These are phyloP conservation scores for Didymella arachidicola DNA, from an alignment of 2,329 filamentous ascomycete genomes.

Conservation along the genomic window DNA sequence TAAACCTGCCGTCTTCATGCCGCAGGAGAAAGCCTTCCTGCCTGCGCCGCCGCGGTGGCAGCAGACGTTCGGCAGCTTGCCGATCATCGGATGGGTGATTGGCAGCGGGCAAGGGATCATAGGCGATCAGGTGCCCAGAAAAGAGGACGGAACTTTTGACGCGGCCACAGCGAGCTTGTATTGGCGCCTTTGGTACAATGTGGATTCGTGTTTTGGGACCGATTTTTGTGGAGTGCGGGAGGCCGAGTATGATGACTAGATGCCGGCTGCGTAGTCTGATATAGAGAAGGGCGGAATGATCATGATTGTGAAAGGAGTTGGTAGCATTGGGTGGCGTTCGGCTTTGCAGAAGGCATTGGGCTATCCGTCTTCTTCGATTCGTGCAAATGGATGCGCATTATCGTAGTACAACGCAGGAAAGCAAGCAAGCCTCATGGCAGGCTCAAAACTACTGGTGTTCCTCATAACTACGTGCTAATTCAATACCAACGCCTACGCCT, in stretches of 20 bases:
- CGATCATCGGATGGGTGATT: constrained; percentile 58
- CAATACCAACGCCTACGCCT: constrained; percentile 21
- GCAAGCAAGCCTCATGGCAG: background rate
- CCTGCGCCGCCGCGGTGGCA: constrained; percentile 54
- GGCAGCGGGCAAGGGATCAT: constrained; percentile 67
- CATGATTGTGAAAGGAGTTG: constrained; percentile 10
- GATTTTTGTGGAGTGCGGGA: constrained; percentile 68
- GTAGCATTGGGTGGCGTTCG: constrained; percentile 28
- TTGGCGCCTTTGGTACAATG: constrained; percentile 66
- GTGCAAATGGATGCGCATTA: background rate
- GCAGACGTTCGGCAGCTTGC: constrained; percentile 56
- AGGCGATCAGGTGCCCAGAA: constrained; percentile 76
- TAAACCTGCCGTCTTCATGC: constrained; percentile 52
- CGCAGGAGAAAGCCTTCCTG: constrained; percentile 57
- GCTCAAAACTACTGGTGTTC: background rate
- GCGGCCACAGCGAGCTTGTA: constrained; percentile 69
- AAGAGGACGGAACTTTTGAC: constrained; percentile 79
- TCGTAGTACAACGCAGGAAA: background rate
- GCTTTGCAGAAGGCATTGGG: background rate
- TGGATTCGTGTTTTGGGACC: constrained; percentile 65
- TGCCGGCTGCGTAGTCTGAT: background rate
- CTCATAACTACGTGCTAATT: constrained; percentile 1
- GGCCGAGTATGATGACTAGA: constrained; percentile 54
- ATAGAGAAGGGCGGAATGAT: background rate
- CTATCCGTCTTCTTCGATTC: background rate